Evolutionary conservation across 2,329 filamentous ascomycete species (phyloP).

Genomic region (Alternaria postmessia): DNA sequence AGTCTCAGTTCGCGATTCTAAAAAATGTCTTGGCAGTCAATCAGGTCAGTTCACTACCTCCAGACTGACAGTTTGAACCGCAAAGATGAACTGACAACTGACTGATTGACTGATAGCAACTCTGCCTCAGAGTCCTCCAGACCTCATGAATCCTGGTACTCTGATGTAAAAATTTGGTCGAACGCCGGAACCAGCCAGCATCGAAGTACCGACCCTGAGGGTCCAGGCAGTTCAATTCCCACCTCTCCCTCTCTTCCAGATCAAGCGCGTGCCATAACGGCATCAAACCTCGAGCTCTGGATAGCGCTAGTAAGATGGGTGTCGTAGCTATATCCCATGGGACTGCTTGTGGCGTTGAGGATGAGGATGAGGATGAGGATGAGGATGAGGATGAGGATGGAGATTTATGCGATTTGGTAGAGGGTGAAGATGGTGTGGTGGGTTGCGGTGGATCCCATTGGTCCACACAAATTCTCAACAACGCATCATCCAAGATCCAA

Average conservation of each 20-base stretch:
- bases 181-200: conserved; percentile 16
- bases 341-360: not conserved
- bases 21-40: too few species aligned
- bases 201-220: conserved; percentile 1
- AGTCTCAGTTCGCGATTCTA: too few species aligned
- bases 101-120: too few species aligned
- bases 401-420: not conserved
- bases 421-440: not conserved
- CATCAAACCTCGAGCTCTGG: conserved; percentile 1
- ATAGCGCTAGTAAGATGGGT: conserved; percentile 7
- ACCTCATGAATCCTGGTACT: conserved; percentile 20
- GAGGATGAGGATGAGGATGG: not conserved
- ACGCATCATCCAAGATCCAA: conserved; percentile 25
- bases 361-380: not conserved
- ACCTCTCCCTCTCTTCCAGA: conserved; percentile 6
- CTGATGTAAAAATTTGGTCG: conserved; percentile 15
- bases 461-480: conserved; percentile 21
- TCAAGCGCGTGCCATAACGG: conserved; percentile 15
- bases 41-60: too few species aligned
- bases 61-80: too few species aligned
- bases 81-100: too few species aligned
- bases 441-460: conserved; percentile 19
- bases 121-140: too few species aligned
- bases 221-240: not conserved
- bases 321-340: conserved; percentile 14